Evolutionary conservation across 2,329 filamentous ascomycete species (phyloP), one percentile per base, ranked within the genome.

Genomic region (Apiospora koreana): DNA sequence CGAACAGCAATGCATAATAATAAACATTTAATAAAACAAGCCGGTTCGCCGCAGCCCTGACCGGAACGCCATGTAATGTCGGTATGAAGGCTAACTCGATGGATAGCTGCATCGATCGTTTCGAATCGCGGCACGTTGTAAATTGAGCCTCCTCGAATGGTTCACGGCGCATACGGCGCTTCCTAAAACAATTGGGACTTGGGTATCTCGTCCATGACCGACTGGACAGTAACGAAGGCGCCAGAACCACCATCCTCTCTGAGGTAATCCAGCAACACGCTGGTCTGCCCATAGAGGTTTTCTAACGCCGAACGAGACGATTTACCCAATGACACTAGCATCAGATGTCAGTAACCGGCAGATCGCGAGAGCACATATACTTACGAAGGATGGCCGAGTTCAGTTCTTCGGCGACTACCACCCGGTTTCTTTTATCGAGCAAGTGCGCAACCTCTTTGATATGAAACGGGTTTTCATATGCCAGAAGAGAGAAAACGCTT

Each of bases 311-410:
- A 93, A 5, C 92, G 91, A 3, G 94, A 94, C 0, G 94, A 95
- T 82, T 97, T 97, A 67, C 96, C 96, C 2, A 98, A 86, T 0
- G 94, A 97, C 54, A 94, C 95, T 98, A 62, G 23, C 7, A 21
- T 18, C 31, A 14, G 18, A 38, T 35, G 21, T 62, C 28, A 62
- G 54, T 42, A 68, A 58, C 7, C 7, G 71, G 31, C n/a, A 2
- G 48, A 38, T 23, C 3, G 21, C 31, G 41, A 23, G 21, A n/a
- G 21, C 14, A 28, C 10, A 72, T 75, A 69, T 69, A 86, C 91
- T 83, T 84, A 97, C 94, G 90, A 71, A 99, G 81, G 76, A 99
- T 97, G 65, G 94, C 95, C 72, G 94, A 93, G 81, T 98, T 98
- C 70, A 99, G 85, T 80, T 97, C 95, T 83, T 99, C 96, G 10